phyloP scores from a whole-genome alignment of 768 basidiomycete species.

The Clathrus columnatus region DNA sequence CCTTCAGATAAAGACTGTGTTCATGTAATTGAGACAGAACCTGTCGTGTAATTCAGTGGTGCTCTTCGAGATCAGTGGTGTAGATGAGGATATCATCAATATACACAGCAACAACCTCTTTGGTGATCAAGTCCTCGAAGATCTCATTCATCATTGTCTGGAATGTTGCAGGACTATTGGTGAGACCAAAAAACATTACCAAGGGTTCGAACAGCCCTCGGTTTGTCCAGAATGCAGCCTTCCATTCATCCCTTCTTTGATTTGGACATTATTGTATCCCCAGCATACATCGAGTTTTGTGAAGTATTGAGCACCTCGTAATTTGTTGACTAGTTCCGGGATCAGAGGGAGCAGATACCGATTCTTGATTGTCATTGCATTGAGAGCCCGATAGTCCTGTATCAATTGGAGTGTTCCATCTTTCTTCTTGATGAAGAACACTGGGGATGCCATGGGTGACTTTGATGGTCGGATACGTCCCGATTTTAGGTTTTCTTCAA shows the following conservation, averaged over 20 bases:
- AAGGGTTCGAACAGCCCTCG: constrained; percentile 18
- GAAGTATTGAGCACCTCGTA: constrained; percentile 21
- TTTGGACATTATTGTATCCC: constrained; percentile 15
- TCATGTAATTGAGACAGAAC: too few relatives aligned
- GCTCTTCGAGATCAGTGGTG: too few relatives aligned
- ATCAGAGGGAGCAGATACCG: constrained; percentile 26
- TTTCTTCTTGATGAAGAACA: constrained; percentile 30
- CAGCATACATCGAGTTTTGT: constrained; percentile 24
- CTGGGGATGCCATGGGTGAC: constrained; percentile 16
- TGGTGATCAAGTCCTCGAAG: too few relatives aligned
- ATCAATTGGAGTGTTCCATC: constrained; percentile 23
- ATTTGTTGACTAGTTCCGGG: constrained; percentile 28
- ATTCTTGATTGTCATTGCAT: constrained; percentile 27
- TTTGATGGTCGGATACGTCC: constrained; percentile 17
- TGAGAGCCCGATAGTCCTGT: constrained; percentile 27
- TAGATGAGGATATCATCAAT: too few relatives aligned
- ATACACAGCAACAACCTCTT: too few relatives aligned
- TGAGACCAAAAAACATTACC: constrained; percentile 24
- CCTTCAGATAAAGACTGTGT: too few relatives aligned
- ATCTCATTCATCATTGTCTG: background rate
- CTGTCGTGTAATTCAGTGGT: too few relatives aligned
- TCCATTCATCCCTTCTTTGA: constrained; percentile 21
- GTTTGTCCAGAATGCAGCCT: constrained; percentile 25
- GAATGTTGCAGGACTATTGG: constrained; percentile 15
- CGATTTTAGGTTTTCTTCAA: too few relatives aligned